Evolutionary conservation across 2,329 filamentous ascomycete genomes (phyloP).

Genomic region (Xylariaceae sp.): DNA sequence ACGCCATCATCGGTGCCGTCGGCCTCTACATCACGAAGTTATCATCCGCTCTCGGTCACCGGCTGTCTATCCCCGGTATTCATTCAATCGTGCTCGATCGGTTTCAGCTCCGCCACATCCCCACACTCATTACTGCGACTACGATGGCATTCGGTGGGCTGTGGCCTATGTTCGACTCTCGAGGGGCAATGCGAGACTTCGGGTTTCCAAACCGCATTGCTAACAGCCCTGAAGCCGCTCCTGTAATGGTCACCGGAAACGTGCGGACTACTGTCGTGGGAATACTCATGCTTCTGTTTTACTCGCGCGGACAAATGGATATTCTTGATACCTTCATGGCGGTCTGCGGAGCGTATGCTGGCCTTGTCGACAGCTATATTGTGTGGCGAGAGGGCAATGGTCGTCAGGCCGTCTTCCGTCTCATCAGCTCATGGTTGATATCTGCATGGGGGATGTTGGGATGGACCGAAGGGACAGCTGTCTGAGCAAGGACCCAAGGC

Average conservation of each 20-base stretch:
- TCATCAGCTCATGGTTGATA: slow-evolving; percentile 17
- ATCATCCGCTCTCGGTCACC: no score
- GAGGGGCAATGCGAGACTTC: slow-evolving; percentile 26
- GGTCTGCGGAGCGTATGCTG: slow-evolving; percentile 23
- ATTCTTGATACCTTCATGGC: slow-evolving; percentile 25
- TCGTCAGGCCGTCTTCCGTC: slow-evolving; percentile 19
- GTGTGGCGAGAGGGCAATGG: slow-evolving; percentile 26
- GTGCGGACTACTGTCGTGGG: slow-evolving; percentile 26
- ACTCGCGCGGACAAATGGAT: slow-evolving; percentile 17
- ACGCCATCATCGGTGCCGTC: no score
- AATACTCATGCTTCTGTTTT: slow-evolving; percentile 20
- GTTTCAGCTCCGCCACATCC: slow-evolving; percentile 13
- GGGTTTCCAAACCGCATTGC: slow-evolving; percentile 25
- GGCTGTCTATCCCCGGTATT: no score
- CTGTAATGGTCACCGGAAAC: slow-evolving; percentile 22
- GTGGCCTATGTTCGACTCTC: slow-evolving; percentile 23
- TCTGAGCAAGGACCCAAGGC: not conserved
- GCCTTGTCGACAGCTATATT: slow-evolving; percentile 27
- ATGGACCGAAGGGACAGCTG: slow-evolving; percentile 3
- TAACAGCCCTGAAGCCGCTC: slow-evolving; percentile 13
- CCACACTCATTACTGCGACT: slow-evolving; percentile 11
- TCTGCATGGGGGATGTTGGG: slow-evolving; percentile 12
- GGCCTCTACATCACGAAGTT: no score
- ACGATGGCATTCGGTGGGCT: slow-evolving; percentile 28
- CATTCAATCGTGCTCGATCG: no score